Percentiles rank a stretch among this genome's conserved stretches.
These are phyloP conservation scores for Coemansia sp. DNA, from an alignment of 192 early-diverging fungal genomes.

Conservation along the genomic window DNA sequence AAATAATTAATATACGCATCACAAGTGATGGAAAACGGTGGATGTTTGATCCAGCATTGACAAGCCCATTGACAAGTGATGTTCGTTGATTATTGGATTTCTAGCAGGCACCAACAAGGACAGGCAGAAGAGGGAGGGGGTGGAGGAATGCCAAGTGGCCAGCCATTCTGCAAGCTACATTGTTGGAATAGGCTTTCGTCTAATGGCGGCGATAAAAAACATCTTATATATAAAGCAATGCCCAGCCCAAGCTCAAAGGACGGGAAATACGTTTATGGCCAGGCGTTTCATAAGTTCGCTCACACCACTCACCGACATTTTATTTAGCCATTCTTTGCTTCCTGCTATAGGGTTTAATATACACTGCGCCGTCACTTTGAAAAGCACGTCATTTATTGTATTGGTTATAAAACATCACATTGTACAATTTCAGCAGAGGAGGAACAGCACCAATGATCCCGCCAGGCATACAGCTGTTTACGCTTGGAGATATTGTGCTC, in stretches of 20 bases:
- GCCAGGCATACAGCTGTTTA: slow-evolving; percentile 46
- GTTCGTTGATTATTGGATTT: no score
- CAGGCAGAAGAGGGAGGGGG: neutral
- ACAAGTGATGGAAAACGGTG: no score
- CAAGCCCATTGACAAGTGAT: neutral
- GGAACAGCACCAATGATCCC: slow-evolving; percentile 25
- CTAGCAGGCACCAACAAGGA: neutral
- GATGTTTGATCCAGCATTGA: no score
- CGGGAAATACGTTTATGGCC: neutral
- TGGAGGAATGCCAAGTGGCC: neutral
- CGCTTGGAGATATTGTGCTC: slow-evolving; percentile 42
- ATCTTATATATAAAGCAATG: neutral
- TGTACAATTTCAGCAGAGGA: neutral
- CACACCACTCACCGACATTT: neutral
- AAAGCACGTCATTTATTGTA: slow-evolving; percentile 3
- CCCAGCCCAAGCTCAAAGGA: neutral
- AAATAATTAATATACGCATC: neutral
- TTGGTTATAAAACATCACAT: slow-evolving; percentile 1
- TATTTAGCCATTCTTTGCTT: neutral
- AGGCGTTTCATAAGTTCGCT: neutral
- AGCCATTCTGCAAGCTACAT: neutral
- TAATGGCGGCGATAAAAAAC: neutral
- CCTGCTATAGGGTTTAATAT: neutral
- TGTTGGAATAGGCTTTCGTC: neutral
- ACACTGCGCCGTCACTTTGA: neutral